A percentile compares a stretch with the other conserved stretches of the same genome.
These are phyloP conservation scores for Boletus barrowsii DNA, from an alignment of 768 basidiomycete genomes.

Conservation along the genomic window DNA sequence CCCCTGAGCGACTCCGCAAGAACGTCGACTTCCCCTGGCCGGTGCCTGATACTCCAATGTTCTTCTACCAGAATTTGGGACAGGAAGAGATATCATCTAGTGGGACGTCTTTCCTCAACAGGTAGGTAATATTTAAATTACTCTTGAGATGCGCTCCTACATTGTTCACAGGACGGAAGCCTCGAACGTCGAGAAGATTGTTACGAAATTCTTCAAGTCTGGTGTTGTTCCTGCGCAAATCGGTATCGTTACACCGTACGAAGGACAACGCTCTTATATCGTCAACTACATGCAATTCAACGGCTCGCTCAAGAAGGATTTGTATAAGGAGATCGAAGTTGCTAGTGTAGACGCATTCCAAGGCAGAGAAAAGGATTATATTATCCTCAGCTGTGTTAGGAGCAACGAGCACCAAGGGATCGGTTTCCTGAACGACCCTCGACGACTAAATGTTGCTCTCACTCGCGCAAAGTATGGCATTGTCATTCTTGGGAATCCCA, in stretches of 20 bases:
- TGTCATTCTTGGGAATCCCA: constrained; percentile 99
- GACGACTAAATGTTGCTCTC: constrained; percentile 93
- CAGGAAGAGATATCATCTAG: constrained; percentile 99
- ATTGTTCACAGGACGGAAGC: constrained; percentile 77
- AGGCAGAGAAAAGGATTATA: constrained; percentile 99
- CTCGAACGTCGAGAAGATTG: constrained; percentile 99
- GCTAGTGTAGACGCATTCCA: constrained; percentile 99
- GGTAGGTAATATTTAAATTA: constrained; percentile 38
- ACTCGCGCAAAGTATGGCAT: constrained; percentile 98
- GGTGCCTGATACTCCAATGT: constrained; percentile 95
- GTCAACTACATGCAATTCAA: constrained; percentile 99
- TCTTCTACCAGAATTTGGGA: constrained; percentile 99
- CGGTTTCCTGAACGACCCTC: constrained; percentile 97
- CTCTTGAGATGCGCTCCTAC: constrained; percentile 1
- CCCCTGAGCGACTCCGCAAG: constrained; percentile 94
- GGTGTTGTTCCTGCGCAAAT: constrained; percentile 95
- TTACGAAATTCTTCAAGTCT: constrained; percentile 99
- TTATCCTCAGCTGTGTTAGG: constrained; percentile 94
- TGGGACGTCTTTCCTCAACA: constrained; percentile 97
- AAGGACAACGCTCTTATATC: constrained; percentile 97
- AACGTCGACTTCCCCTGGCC: constrained; percentile 99
- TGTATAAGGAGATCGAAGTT: constrained; percentile 99
- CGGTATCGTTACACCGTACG: constrained; percentile 98
- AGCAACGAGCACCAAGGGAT: constrained; percentile 99
- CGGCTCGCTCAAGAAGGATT: constrained; percentile 97